A percentile compares a stretch with the other conserved stretches of the same genome.
phyloP scores from a whole-genome alignment of 2,329 filamentous ascomycete genomes.

The Podosphaera xanthii region DNA sequence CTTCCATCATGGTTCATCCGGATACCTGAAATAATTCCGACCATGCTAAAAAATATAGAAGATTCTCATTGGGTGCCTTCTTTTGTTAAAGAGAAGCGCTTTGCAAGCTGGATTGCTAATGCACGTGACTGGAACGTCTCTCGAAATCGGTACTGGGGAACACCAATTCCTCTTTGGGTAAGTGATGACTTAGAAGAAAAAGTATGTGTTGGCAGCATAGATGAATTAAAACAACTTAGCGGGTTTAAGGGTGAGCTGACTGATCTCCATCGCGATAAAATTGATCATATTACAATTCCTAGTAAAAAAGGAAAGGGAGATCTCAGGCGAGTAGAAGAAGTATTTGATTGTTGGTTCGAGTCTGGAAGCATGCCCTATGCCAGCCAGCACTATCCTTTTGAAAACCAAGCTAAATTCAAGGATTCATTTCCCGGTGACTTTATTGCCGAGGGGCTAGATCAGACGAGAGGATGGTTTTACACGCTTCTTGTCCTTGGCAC shows the following conservation, averaged over 20 bases:
- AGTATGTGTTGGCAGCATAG: slow-evolving; percentile 65
- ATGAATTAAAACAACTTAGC: slow-evolving; percentile 64
- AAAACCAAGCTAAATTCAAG: slow-evolving; percentile 62
- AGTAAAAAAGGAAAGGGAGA: slow-evolving; percentile 68
- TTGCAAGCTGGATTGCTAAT: slow-evolving; percentile 75
- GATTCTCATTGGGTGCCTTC: slow-evolving; percentile 78
- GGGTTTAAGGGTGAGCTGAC: slow-evolving; percentile 65
- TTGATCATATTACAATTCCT: slow-evolving; percentile 85
- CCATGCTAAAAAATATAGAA: slow-evolving; percentile 81
- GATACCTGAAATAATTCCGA: slow-evolving; percentile 58
- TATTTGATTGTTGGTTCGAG: slow-evolving; percentile 96
- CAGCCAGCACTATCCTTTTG: slow-evolving; percentile 77
- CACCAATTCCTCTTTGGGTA: slow-evolving; percentile 75
- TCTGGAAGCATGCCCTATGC: slow-evolving; percentile 92
- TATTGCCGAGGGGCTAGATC: slow-evolving; percentile 80
- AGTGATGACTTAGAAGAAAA: slow-evolving; percentile 74
- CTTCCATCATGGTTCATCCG: slow-evolving; percentile 92
- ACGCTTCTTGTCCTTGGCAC: slow-evolving; percentile 74
- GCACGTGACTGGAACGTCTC: slow-evolving; percentile 92
- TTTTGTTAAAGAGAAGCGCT: slow-evolving; percentile 77
- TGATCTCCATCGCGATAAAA: slow-evolving; percentile 78
- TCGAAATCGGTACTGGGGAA: slow-evolving; percentile 87
- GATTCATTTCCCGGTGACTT: slow-evolving; percentile 77
- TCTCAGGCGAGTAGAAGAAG: slow-evolving; percentile 62
- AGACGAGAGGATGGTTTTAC: slow-evolving; percentile 95